Conservation (phyloP, 805 yeast genomes). For the Candida cerambycidarum region DNA sequence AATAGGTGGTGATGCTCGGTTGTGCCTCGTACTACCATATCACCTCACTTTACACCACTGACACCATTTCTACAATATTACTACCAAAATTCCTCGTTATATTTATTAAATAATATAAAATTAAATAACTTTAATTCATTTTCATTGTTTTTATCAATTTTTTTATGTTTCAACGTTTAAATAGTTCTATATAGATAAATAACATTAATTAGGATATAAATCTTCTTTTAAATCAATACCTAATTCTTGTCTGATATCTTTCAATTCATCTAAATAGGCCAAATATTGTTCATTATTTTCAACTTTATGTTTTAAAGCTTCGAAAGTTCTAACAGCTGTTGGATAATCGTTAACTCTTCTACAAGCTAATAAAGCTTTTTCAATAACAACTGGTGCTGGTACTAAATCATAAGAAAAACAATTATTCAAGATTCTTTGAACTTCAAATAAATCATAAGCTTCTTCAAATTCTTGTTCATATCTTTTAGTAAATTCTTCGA, state of each 20-base stretch:
- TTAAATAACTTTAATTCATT: slow-evolving; percentile 7
- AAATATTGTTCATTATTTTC: slow-evolving; percentile 91
- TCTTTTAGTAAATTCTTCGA: slow-evolving; percentile 89
- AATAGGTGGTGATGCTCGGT: no score
- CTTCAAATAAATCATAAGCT: slow-evolving; percentile 48
- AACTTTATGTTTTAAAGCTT: slow-evolving; percentile 94
- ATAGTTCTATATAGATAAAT: no score
- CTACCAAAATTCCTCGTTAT: slow-evolving; percentile 1
- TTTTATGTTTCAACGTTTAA: background rate
- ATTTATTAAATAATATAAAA: slow-evolving; percentile 6
- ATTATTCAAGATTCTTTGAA: slow-evolving; percentile 90
- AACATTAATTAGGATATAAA: slow-evolving; percentile 42
- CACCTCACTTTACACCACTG: no score
- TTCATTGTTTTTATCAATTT: slow-evolving; percentile 2
- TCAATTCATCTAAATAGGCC: slow-evolving; percentile 93
- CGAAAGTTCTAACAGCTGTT: slow-evolving; percentile 97
- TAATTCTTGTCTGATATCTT: slow-evolving; percentile 85
- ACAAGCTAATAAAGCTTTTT: slow-evolving; percentile 94
- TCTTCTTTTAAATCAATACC: slow-evolving; percentile 94
- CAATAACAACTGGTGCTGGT: slow-evolving; percentile 95
- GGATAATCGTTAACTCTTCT: slow-evolving; percentile 99
- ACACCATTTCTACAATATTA: no score
- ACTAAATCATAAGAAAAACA: slow-evolving; percentile 98
- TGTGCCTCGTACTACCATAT: no score
- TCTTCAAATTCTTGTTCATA: slow-evolving; percentile 91